These are phyloP conservation scores for Apophysomyces variabilis DNA, from an alignment of 371 early-diverging fungal species.

Conservation along the genomic window DNA sequence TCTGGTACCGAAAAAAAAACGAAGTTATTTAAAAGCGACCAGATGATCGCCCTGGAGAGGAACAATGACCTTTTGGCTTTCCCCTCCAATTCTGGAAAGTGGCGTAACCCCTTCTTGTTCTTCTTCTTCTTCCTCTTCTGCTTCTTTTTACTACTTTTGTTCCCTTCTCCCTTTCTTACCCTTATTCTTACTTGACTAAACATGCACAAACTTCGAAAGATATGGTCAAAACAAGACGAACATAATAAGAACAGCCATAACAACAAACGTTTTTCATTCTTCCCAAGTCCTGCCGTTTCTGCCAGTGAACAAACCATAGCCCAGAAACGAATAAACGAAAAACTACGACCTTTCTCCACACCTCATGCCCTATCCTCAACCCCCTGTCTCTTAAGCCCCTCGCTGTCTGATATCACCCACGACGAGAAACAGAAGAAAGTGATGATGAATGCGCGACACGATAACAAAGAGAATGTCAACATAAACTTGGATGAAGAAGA, in stretches of 20 bases:
- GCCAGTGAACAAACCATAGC: background rate
- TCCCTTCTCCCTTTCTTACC: background rate
- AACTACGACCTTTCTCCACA: background rate
- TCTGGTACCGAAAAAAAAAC: background rate
- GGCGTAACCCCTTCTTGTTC: conserved; percentile 3
- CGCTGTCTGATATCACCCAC: background rate
- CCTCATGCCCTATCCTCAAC: background rate
- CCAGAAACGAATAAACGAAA: background rate
- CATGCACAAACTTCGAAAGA: background rate
- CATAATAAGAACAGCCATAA: background rate
- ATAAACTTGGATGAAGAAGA: conserved; percentile 12
- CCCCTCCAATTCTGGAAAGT: conserved; percentile 6
- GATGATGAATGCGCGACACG: too few species aligned
- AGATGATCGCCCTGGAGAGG: background rate
- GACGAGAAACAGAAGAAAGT: background rate
- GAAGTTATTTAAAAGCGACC: background rate
- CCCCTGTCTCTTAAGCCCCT: background rate
- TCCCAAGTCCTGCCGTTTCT: conserved; percentile 3
- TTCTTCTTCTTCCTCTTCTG: background rate
- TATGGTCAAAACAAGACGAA: background rate
- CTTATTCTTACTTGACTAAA: background rate
- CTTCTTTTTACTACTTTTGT: background rate
- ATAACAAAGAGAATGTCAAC: background rate
- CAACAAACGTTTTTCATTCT: background rate
- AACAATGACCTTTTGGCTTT: conserved; percentile 1